Conservation (phyloP, 2,329 filamentous ascomycete species). For the Aspergillus phoenicis region DNA sequence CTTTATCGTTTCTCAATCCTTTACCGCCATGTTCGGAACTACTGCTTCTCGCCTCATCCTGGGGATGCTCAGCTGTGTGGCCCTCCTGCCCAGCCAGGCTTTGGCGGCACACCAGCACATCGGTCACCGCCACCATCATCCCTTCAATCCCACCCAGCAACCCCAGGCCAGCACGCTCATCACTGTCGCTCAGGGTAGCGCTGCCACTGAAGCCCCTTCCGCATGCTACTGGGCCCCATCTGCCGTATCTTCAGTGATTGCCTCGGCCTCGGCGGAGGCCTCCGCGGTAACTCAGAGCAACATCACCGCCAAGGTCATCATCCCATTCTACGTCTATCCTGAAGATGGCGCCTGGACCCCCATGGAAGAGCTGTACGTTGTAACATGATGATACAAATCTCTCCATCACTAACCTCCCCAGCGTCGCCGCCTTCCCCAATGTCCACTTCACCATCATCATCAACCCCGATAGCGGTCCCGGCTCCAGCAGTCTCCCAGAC, state of each 20-base stretch:
- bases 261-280: neutral
- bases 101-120: neutral
- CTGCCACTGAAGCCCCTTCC: neutral
- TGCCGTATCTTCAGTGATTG: neutral
- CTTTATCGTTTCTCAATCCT: neutral
- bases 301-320: slow-evolving; percentile 8
- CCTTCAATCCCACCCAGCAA: neutral
- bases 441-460: slow-evolving; percentile 27
- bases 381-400: neutral
- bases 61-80: slow-evolving; percentile 6
- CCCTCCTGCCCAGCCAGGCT: neutral
- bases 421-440: slow-evolving; percentile 16
- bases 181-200: too few relatives aligned
- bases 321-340: slow-evolving; percentile 28
- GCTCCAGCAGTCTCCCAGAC: slow-evolving; percentile 11
- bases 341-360: slow-evolving; percentile 18
- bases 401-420: neutral
- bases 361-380: slow-evolving; percentile 16
- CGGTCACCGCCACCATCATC: neutral
- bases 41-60: neutral
- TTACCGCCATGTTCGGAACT: neutral
- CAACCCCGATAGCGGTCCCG: slow-evolving; percentile 24
- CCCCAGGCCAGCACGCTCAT: too few relatives aligned
- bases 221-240: neutral
- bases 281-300: neutral